phyloP scores from a whole-genome alignment of 176 grass and related monocot species.

The Musa schizocarpa region DNA sequence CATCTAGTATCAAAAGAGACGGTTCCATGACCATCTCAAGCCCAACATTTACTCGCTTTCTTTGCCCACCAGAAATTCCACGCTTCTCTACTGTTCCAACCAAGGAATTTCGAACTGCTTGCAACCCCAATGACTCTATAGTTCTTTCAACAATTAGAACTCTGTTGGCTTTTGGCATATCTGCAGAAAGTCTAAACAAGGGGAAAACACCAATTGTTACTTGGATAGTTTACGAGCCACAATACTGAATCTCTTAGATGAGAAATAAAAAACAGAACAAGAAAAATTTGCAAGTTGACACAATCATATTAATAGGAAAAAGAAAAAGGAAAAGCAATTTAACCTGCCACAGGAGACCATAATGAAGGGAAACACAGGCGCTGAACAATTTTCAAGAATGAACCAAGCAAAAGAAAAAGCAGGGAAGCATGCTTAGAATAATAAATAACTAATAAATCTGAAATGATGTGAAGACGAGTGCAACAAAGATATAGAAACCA shows the following conservation, averaged over 20 bases:
- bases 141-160: constrained; percentile 62
- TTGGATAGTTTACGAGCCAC: not conserved
- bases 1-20: constrained; percentile 77
- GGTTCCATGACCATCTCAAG: constrained; percentile 91
- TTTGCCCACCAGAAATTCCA: constrained; percentile 78
- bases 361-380: not conserved
- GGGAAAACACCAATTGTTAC: not conserved
- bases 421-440: not conserved
- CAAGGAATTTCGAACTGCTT: constrained; percentile 65
- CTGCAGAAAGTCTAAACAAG: constrained; percentile 38
- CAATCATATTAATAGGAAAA: not conserved
- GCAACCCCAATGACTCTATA: constrained; percentile 59
- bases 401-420: not conserved
- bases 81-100: constrained; percentile 85
- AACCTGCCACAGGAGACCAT: not conserved
- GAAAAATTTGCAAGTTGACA: not conserved
- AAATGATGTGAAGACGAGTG: too few relatives aligned
- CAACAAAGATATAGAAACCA: too few relatives aligned
- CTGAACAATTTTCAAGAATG: not conserved
- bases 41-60: constrained; percentile 75
- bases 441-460: too few relatives aligned
- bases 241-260: not conserved
- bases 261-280: not conserved
- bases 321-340: not conserved
- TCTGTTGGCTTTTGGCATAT: constrained; percentile 42